Base-by-base conservation (phyloP, 345 rosid species). In the Clausena lansium region DNA sequence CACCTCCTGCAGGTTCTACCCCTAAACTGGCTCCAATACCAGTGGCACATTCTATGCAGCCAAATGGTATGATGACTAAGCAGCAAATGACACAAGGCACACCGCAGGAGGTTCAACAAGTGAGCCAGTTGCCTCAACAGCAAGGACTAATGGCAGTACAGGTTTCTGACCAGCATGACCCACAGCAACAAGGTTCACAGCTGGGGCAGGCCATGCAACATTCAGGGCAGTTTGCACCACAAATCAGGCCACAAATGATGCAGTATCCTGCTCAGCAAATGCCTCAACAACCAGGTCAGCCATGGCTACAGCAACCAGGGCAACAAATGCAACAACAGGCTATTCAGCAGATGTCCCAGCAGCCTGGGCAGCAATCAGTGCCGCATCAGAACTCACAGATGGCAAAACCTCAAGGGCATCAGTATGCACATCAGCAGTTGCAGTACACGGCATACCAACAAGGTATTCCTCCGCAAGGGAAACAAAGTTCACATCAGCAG, bases 1-100 rank as follows among this genome's bases (percentile, higher is more conserved):
- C 79, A 7, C 92, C 95, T 67, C 91, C 93, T 22, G 45, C 81
- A 47, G 74, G 85, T 71, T 69, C 88, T 35, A 82, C 90, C 1
- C 92, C 92, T 13, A 89, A 89, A 81, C 80, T 91, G 73, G 89
- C 97, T 79, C 93, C 89, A 52, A 78, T 88, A 47, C 93, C 92
- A 27, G 71, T 64, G 54, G 83, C 86, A 3, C 92, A 89, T 74
- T 69, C 85, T 2, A 73, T 74, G 24, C 92, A 90, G 70, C 79
- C 81, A 5, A 88, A 82, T 63, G 89, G 88, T 15, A 62, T 72
- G 77, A 75, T 83, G 71, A 73, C 83, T 73, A 91, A 84, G 75
- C 87, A 70, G 50, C 88, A 78, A 61, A 78, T 81, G 71, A 36
- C 81, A n/a, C 82, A 77, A 32, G 74, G 75, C 7, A 52, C 67